These are phyloP conservation scores for Lepidium didymum DNA, from an alignment of 345 rosid genomes.

Conservation along the genomic window DNA sequence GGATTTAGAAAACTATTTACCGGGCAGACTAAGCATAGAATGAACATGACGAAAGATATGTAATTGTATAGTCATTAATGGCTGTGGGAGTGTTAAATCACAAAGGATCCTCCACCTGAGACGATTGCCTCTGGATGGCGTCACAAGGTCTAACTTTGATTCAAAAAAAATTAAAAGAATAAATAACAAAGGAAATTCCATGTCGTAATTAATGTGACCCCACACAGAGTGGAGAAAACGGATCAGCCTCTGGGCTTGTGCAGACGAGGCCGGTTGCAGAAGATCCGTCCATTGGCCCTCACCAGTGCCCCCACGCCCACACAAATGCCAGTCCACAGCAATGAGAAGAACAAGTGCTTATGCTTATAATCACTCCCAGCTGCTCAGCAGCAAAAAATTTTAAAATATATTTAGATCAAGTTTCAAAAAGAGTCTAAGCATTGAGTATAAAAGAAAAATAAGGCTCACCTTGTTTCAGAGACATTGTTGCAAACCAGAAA, in stretches of 20 bases:
- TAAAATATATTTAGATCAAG: background rate
- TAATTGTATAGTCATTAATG: constrained; percentile 5
- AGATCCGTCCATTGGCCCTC: constrained; percentile 77
- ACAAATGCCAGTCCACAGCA: constrained; percentile 69
- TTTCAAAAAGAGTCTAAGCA: background rate
- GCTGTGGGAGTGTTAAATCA: constrained; percentile 6
- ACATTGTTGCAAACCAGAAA: constrained; percentile 51
- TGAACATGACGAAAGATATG: background rate
- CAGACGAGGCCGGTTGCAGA: constrained; percentile 94
- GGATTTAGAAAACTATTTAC: background rate
- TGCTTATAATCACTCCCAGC: constrained; percentile 53
- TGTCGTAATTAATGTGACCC: constrained; percentile 10
- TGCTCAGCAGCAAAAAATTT: constrained; percentile 33
- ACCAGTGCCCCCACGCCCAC: constrained; percentile 56
- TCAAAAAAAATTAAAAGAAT: constrained; percentile 5
- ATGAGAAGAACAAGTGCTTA: constrained; percentile 56
- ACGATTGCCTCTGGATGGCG: constrained; percentile 16
- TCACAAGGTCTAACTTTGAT: constrained; percentile 11
- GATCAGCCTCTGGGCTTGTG: constrained; percentile 67
- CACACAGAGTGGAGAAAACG: background rate
- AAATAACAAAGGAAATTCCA: background rate
- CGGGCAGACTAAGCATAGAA: background rate
- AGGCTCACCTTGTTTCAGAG: constrained; percentile 62
- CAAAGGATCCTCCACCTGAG: constrained; percentile 10
- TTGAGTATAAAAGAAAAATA: background rate